These are phyloP conservation scores for Obba rivulosa DNA, from an alignment of 768 basidiomycete genomes.

Conservation along the genomic window DNA sequence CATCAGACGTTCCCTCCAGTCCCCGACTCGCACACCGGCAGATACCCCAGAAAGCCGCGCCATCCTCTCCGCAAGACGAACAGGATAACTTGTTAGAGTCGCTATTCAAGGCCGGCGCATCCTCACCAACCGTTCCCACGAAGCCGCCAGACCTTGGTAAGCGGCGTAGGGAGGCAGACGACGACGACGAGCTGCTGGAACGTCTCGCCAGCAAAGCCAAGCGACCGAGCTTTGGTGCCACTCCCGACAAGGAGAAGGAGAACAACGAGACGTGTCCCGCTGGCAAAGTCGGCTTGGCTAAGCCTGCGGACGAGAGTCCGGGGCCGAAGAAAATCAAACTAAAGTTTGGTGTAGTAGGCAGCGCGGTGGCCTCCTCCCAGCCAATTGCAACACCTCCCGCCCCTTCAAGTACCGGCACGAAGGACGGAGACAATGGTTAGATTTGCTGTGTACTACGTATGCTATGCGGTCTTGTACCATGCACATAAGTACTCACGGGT, in stretches of 20 bases:
- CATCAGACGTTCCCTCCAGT: constrained; percentile 17
- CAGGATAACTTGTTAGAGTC: constrained; percentile 52
- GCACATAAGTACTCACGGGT: too few relatives aligned
- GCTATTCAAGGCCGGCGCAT: constrained; percentile 33
- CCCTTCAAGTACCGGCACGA: constrained; percentile 60
- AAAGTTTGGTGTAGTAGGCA: constrained; percentile 50
- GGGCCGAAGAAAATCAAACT: constrained; percentile 72
- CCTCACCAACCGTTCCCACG: constrained; percentile 6
- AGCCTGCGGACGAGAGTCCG: constrained; percentile 36
- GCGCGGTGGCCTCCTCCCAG: constrained; percentile 27
- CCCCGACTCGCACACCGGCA: constrained; percentile 36
- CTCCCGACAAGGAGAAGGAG: constrained; percentile 44
- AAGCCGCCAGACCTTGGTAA: constrained; percentile 12
- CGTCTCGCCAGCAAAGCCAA: constrained; percentile 48
- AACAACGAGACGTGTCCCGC: constrained; percentile 17
- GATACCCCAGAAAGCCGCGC: constrained; percentile 11
- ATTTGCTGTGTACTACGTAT: background rate
- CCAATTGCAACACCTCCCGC: constrained; percentile 33
- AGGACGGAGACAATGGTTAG: constrained; percentile 72
- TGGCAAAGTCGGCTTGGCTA: constrained; percentile 13
- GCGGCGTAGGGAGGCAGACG: constrained; percentile 44
- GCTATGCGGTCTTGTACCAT: background rate
- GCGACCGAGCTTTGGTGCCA: constrained; percentile 24
- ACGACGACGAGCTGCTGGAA: constrained; percentile 61
- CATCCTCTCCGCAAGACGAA: constrained; percentile 42